Conservation (phyloP, 148 eudicot genomes). For the Selenicereus undatus region DNA sequence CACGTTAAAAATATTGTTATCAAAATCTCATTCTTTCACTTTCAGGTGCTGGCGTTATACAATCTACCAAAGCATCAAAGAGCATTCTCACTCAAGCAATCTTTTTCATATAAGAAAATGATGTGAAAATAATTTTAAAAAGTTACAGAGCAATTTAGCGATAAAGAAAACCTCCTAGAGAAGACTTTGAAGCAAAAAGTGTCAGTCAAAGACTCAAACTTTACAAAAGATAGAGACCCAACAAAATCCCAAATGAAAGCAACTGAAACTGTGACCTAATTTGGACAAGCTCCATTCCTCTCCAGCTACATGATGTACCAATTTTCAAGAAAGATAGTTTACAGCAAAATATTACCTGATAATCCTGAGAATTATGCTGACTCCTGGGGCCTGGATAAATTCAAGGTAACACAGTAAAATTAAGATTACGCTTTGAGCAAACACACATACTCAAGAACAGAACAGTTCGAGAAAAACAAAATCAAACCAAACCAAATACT, state of each 20-base stretch:
- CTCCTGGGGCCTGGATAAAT: slow-evolving; percentile 65
- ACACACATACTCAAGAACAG: neutral
- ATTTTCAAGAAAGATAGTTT: neutral
- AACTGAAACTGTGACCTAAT: neutral
- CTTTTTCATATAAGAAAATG: too few relatives aligned
- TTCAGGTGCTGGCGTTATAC: too few relatives aligned
- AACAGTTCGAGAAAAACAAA: neutral
- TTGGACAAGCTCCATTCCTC: neutral
- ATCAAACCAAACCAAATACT: neutral
- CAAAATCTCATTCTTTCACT: neutral
- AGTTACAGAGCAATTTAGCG: neutral
- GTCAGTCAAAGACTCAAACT: neutral
- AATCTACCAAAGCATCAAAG: neutral
- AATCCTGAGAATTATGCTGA: slow-evolving; percentile 58
- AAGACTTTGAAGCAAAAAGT: neutral
- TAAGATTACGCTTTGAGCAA: slow-evolving; percentile 10
- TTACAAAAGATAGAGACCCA: neutral
- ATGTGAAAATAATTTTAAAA: neutral
- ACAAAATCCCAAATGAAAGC: neutral
- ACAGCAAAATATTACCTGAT: slow-evolving; percentile 46
- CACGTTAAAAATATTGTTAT: neutral
- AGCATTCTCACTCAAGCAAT: neutral
- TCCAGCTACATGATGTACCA: neutral
- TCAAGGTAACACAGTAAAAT: slow-evolving; percentile 4
- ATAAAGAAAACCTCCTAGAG: neutral